Conservation (phyloP, 352 stramenopile genomes). For the Pythium rhizo-oryzae region DNA sequence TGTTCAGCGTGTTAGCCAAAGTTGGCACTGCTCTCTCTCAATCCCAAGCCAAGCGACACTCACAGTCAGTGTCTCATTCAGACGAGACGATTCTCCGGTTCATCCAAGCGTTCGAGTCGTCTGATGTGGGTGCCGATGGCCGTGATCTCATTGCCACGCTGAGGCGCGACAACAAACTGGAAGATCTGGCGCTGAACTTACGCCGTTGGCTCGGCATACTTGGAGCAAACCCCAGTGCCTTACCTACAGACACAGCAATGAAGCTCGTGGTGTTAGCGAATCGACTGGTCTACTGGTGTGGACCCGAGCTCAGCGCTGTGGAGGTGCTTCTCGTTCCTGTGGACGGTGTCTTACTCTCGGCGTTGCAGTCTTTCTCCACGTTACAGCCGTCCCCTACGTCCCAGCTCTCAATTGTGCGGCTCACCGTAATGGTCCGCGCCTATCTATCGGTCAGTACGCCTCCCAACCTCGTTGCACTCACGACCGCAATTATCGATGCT, state of each 20-base stretch:
- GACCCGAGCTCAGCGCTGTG: slow-evolving; percentile 1
- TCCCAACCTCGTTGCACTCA: slow-evolving; percentile 24
- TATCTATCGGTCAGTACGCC: slow-evolving; percentile 13
- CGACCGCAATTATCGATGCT: slow-evolving; percentile 8
- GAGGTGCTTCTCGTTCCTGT: slow-evolving; percentile 8
- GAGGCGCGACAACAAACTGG: slow-evolving; percentile 5
- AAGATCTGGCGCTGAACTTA: slow-evolving; percentile 24
- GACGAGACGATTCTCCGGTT: slow-evolving; percentile 17
- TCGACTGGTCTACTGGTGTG: slow-evolving; percentile 12
- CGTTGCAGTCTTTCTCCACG: slow-evolving; percentile 13
- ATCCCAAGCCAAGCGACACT: neutral
- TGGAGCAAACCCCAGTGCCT: neutral
- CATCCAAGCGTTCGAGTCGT: slow-evolving; percentile 9
- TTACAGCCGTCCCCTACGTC: neutral
- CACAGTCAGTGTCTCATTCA: slow-evolving; percentile 9
- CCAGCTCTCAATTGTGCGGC: slow-evolving; percentile 24
- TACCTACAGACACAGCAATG: slow-evolving; percentile 1
- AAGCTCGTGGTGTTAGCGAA: slow-evolving; percentile 21
- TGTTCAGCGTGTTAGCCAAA: slow-evolving; percentile 24
- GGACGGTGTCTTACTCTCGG: slow-evolving; percentile 5
- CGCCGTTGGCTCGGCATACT: slow-evolving; percentile 25
- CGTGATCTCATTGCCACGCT: slow-evolving; percentile 6
- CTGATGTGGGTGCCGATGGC: neutral
- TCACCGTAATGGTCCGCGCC: slow-evolving; percentile 27
- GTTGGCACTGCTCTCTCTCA: neutral